These are phyloP conservation scores for Camellia granthamiana DNA, from an alignment of 148 eudicot species.

Conservation along the genomic window DNA sequence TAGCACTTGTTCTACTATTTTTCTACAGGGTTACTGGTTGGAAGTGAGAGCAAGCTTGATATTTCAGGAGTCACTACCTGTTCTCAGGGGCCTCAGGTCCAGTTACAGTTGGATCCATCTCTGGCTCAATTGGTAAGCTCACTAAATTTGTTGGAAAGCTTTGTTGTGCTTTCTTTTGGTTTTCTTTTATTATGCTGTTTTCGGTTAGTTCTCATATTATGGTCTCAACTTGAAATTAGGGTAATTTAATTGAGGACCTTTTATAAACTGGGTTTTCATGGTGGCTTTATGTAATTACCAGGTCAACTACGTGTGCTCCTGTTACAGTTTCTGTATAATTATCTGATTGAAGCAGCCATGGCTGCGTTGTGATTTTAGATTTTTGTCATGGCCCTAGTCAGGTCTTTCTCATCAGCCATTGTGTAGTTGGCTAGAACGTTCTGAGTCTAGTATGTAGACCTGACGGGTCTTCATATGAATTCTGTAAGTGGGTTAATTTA, in stretches of 20 bases:
- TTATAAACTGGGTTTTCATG: background rate
- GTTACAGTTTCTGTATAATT: background rate
- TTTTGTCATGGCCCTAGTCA: background rate
- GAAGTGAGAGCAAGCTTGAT: constrained; percentile 37
- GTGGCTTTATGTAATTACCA: background rate
- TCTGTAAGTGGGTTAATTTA: no score
- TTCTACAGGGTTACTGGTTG: constrained; percentile 38
- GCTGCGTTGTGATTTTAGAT: background rate
- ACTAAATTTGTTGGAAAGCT: background rate
- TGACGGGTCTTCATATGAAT: no score
- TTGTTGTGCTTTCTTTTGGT: background rate
- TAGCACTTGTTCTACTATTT: constrained; percentile 14
- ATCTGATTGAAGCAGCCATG: background rate
- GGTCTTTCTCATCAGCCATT: background rate
- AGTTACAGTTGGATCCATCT: constrained; percentile 24
- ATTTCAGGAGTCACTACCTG: constrained; percentile 19
- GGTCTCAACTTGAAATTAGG: background rate
- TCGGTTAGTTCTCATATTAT: background rate
- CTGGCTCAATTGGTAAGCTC: constrained; percentile 43
- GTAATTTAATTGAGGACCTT: background rate
- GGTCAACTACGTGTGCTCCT: background rate
- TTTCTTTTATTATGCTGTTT: background rate
- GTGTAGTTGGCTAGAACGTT: background rate
- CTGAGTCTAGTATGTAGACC: background rate
- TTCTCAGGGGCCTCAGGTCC: constrained; percentile 22